Evolutionary conservation across 2,329 filamentous ascomycete genomes (phyloP), one percentile per base, ranked within the genome.

Genomic region (Aspergillus intermedius): DNA sequence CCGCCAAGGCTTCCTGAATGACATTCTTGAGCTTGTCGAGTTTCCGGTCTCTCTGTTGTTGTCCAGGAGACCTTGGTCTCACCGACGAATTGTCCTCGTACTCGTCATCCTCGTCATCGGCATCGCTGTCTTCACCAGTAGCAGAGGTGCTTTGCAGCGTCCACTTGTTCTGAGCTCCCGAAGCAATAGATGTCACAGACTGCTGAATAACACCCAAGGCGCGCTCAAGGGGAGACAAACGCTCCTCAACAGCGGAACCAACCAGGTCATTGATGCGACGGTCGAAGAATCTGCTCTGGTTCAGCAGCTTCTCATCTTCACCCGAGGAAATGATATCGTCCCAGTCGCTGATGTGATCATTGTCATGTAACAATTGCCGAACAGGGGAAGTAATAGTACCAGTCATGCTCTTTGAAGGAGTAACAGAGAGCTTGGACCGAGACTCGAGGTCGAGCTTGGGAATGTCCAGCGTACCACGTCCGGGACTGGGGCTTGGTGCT

Each of bases 41-140:
- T 58, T 82, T 88, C 59, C 84, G 84, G 62, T 95, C 89, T 52
- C 84, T 80, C 52, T 64, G 64, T 30, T 63, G 62, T 28, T 63
- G 62, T 49, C 81, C 80, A 15, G 90, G 88, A 57, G 91, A 96
- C 57, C 84, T 77, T 5, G 87, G 86, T 45, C 88, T 83, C 63
- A 82, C 77, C 53, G 77, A 71, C 50, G 72, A 55, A 58, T 63
- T 67, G 49, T 84, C 60, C 34, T 72, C 73, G 39, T 75, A 71
- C 35, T 79, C 87, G 19, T 95, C 90, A 56, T 94, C 91, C 63
- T 95, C 90, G 53, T 95, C 91, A 65, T 97, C 91, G 9, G 93
- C 91, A 70, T 97, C 93, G 64, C 91, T 96, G 50, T 94, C 83
- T 47, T 71, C 71, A 22, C 75, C 72, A 25, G 89, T 86, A n/a